Evolutionary conservation across 148 eudicot species (phyloP).

Genomic region (Camellia sinensis): DNA sequence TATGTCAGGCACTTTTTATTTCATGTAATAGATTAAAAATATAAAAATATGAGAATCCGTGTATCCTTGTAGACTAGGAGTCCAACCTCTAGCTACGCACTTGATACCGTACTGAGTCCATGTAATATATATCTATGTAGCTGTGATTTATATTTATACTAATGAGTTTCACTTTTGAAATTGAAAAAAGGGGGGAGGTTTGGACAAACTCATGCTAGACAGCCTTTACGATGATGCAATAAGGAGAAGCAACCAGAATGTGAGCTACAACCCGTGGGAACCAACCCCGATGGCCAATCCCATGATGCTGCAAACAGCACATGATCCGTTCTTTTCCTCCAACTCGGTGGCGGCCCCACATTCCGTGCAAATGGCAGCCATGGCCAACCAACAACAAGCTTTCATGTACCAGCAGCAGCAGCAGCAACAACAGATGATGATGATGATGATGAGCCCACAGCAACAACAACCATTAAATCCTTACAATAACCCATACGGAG

Average conservation of each 20-base stretch:
- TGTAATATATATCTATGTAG: background rate
- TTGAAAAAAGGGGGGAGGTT: slow-evolving; percentile 69
- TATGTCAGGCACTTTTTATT: too few relatives aligned
- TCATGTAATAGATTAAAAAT: too few relatives aligned
- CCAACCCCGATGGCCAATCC: slow-evolving; percentile 41
- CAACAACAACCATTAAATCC: slow-evolving; percentile 51
- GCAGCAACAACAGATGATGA: slow-evolving; percentile 39
- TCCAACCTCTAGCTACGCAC: too few relatives aligned
- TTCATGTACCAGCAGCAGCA: slow-evolving; percentile 61
- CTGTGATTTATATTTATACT: background rate
- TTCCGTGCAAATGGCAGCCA: slow-evolving; percentile 73
- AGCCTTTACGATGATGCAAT: slow-evolving; percentile 93
- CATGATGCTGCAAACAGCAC: slow-evolving; percentile 52
- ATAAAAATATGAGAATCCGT: too few relatives aligned
- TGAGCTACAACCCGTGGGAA: slow-evolving; percentile 91
- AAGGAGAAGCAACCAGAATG: slow-evolving; percentile 71
- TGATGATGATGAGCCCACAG: slow-evolving; percentile 54
- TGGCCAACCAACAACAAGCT: slow-evolving; percentile 72
- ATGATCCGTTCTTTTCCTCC: slow-evolving; percentile 37
- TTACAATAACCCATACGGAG: slow-evolving; percentile 55
- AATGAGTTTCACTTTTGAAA: background rate
- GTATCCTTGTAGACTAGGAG: too few relatives aligned
- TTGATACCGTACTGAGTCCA: too few relatives aligned
- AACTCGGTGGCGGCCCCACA: slow-evolving; percentile 51
- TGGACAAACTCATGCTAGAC: slow-evolving; percentile 79